Evolutionary conservation across 2,329 filamentous ascomycete genomes (phyloP).

Genomic region (Ophiostoma tasmaniense): DNA sequence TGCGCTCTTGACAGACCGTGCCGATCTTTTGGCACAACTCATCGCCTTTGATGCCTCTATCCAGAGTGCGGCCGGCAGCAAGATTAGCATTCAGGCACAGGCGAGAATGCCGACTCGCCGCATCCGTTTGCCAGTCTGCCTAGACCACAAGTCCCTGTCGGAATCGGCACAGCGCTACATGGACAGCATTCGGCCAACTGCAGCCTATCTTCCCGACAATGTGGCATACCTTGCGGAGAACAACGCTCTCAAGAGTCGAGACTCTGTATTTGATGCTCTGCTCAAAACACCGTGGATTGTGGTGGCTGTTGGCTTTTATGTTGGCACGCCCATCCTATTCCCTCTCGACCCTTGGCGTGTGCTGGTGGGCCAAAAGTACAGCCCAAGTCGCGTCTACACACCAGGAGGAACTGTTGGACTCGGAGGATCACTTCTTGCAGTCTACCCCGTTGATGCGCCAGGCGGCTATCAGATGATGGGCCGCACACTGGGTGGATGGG

Average conservation of each 20-base stretch:
- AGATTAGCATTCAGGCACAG: neutral
- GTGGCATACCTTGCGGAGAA: neutral
- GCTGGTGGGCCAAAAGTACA: conserved; percentile 1
- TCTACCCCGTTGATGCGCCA: conserved; percentile 24
- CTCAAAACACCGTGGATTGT: conserved; percentile 1
- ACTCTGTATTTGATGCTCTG: neutral
- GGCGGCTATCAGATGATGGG: conserved; percentile 33
- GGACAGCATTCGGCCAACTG: conserved; percentile 4
- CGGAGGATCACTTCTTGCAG: neutral
- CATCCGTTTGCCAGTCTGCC: neutral
- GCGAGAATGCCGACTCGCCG: neutral
- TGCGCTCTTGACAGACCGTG: neutral
- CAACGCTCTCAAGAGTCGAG: neutral
- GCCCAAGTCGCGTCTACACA: conserved; percentile 1
- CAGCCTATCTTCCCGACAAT: conserved; percentile 4
- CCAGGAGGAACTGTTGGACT: conserved; percentile 1
- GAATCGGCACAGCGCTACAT: neutral
- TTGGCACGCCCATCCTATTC: neutral
- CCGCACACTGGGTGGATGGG: conserved; percentile 44
- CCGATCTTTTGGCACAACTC: neutral
- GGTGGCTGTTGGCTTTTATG: conserved; percentile 2
- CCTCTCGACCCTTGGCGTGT: conserved; percentile 2
- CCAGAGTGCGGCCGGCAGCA: neutral
- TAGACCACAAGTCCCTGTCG: neutral
- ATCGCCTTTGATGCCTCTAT: neutral